phyloP scores from a whole-genome alignment of 2,329 filamentous ascomycete genomes.

The Aspergillus intermedius region DNA sequence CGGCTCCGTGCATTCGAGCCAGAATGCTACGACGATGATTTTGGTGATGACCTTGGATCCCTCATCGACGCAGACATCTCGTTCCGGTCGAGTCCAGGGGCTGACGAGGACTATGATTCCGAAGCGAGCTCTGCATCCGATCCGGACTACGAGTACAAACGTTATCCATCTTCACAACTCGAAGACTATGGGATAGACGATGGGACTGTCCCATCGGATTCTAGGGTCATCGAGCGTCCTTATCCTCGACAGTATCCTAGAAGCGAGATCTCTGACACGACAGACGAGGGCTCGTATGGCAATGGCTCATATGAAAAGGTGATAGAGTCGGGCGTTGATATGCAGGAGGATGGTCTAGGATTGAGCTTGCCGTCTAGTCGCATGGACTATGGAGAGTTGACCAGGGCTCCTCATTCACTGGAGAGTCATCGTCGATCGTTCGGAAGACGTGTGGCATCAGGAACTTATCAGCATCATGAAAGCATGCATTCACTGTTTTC shows the following conservation, averaged over 20 bases:
- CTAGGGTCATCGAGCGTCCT: too few relatives aligned
- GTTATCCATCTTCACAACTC: neutral
- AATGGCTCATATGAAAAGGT: neutral
- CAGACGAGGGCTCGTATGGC: too few relatives aligned
- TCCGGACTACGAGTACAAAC: neutral
- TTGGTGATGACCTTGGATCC: neutral
- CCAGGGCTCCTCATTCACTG: neutral
- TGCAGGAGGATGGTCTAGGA: neutral
- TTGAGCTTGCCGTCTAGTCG: neutral
- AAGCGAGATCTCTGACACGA: too few relatives aligned
- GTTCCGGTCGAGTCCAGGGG: neutral
- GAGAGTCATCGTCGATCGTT: neutral
- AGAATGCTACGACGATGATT: conserved; percentile 3
- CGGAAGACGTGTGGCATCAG: neutral
- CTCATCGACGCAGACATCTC: neutral
- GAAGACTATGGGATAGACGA: too few relatives aligned
- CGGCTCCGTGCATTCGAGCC: neutral
- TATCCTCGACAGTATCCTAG: too few relatives aligned
- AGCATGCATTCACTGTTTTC: neutral
- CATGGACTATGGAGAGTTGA: neutral
- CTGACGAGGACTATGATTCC: neutral
- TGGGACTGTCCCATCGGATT: too few relatives aligned
- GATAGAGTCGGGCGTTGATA: neutral
- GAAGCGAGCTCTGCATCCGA: neutral
- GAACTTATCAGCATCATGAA: neutral